phyloP scores from a whole-genome alignment of 305 asterid species.

The Stenogyne calaminthoides region DNA sequence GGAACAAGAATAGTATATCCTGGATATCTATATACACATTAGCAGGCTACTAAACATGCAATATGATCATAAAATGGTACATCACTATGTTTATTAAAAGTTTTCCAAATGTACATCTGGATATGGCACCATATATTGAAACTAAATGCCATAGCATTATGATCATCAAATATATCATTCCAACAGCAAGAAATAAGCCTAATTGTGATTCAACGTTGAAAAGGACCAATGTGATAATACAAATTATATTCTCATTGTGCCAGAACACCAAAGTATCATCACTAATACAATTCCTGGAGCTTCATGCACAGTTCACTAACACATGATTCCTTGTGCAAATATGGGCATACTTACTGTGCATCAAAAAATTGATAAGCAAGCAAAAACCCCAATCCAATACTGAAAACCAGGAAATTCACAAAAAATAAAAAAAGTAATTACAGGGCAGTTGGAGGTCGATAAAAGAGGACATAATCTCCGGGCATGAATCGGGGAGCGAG shows the following conservation, averaged over 20 bases:
- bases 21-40: background rate
- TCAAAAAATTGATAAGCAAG: conserved; percentile 7
- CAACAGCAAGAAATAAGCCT: background rate
- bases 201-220: background rate
- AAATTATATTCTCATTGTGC: conserved; percentile 15
- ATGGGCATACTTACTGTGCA: background rate
- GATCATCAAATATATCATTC: conserved; percentile 1
- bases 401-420: background rate
- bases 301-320: background rate
- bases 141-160: conserved; percentile 13
- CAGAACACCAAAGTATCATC: conserved; percentile 12
- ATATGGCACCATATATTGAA: background rate
- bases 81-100: conserved; percentile 1
- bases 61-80: conserved; percentile 12
- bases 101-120: background rate
- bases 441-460: conserved; percentile 89
- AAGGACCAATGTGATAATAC: background rate
- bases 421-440: conserved; percentile 30
- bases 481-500: conserved; percentile 73
- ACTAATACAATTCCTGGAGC: conserved; percentile 4
- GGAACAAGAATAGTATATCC: background rate
- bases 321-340: background rate
- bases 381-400: conserved; percentile 6
- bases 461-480: conserved; percentile 84
- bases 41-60: background rate